Conservation (phyloP, 139 green algal genomes). For the Bryopsis sp. region DNA sequence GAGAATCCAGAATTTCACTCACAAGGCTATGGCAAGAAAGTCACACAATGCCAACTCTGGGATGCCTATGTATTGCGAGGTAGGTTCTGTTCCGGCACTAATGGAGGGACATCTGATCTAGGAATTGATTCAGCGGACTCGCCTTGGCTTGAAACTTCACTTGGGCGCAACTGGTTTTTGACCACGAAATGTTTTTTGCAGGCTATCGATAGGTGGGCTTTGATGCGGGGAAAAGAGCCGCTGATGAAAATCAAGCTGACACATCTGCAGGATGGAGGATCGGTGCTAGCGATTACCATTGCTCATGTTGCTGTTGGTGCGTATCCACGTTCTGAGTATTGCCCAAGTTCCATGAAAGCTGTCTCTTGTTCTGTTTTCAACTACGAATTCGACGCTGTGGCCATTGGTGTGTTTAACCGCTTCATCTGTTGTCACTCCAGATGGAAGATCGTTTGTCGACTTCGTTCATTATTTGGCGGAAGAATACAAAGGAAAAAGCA, state of each 20-base stretch:
- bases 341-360: background rate
- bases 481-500: background rate
- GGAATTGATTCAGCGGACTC: too few relatives aligned
- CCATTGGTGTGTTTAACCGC: too few relatives aligned
- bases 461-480: background rate
- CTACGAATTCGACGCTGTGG: too few relatives aligned
- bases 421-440: background rate
- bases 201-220: background rate
- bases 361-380: background rate
- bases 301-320: background rate
- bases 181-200: background rate
- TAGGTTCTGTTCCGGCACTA: background rate
- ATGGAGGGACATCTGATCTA: too few relatives aligned
- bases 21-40: background rate
- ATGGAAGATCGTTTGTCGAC: background rate
- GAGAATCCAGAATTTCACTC: background rate
- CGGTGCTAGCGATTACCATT: constrained; percentile 1
- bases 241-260: constrained; percentile 2
- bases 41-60: background rate
- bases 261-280: background rate
- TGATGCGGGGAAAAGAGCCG: background rate
- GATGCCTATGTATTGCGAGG: background rate
- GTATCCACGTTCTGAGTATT: background rate
- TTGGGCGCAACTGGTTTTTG: background rate
- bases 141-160: too few relatives aligned